These are phyloP conservation scores for Pichia sp. DNA, from an alignment of 1,139 yeast genomes.

Conservation along the genomic window DNA sequence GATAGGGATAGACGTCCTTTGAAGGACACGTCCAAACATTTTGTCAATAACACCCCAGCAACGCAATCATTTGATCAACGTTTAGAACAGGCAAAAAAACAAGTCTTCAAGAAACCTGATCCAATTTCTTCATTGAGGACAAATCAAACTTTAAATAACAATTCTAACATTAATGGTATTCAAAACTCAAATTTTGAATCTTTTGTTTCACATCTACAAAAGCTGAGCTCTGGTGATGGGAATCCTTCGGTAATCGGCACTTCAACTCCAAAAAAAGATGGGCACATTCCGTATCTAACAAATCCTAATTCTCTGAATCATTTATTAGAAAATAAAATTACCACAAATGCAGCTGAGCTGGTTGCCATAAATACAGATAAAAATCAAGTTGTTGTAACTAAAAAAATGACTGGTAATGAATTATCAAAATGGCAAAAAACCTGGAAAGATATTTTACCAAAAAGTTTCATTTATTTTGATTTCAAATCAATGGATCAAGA, in stretches of 20 bases:
- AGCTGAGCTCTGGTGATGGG: slow-evolving; percentile 13
- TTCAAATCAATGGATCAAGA: slow-evolving; percentile 48
- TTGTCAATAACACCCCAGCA: slow-evolving; percentile 17
- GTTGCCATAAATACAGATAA: not conserved
- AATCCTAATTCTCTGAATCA: not conserved
- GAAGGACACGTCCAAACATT: slow-evolving; percentile 26
- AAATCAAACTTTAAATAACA: not conserved
- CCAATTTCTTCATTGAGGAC: not conserved
- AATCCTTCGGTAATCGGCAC: slow-evolving; percentile 11
- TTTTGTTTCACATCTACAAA: slow-evolving; percentile 3
- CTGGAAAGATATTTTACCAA: slow-evolving; percentile 74
- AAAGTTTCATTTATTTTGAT: slow-evolving; percentile 74
- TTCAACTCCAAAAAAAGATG: slow-evolving; percentile 19
- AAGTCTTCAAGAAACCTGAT: not conserved
- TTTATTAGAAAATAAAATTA: not conserved
- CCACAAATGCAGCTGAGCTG: not conserved
- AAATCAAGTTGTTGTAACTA: not conserved
- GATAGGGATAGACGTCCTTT: slow-evolving; percentile 19
- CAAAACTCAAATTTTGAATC: not conserved
- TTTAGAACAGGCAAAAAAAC: not conserved
- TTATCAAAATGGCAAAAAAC: slow-evolving; percentile 69
- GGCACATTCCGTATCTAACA: slow-evolving; percentile 13
- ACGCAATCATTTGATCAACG: not conserved
- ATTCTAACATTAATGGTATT: not conserved
- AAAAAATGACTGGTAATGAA: slow-evolving; percentile 35